Evolutionary conservation across 495 filamentous ascomycete species (phyloP).

Genomic region (Neurospora tetraspora): DNA sequence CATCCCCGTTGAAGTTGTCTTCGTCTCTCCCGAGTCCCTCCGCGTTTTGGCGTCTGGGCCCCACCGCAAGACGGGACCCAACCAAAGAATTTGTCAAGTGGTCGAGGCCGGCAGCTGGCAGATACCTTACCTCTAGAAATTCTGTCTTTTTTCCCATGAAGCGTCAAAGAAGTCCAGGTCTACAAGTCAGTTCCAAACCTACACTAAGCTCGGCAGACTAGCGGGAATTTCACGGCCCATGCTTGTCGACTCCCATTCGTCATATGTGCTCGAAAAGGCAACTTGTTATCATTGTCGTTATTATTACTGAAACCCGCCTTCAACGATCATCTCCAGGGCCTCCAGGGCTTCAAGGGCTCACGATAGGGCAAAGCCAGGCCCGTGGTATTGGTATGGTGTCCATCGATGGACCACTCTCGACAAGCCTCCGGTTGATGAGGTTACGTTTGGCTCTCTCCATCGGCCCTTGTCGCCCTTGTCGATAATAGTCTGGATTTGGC

Average conservation of each 20-base stretch:
- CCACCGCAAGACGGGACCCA: neutral
- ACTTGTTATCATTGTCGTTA: neutral
- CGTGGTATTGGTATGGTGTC: neutral
- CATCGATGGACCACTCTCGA: neutral
- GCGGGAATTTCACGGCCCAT: neutral
- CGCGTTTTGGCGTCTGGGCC: neutral
- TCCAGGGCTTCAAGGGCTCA: neutral
- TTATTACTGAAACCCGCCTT: neutral
- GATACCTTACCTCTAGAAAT: neutral
- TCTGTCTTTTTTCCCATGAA: neutral
- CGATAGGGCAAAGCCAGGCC: neutral
- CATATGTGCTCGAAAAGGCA: neutral
- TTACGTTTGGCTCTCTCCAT: neutral
- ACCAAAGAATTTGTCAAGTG: neutral
- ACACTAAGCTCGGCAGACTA: neutral
- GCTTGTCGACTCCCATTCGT: neutral
- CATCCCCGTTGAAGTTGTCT: neutral
- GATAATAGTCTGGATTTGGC: neutral
- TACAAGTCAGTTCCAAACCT: neutral
- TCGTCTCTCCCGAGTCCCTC: neutral
- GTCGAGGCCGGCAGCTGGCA: neutral
- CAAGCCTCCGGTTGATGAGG: neutral
- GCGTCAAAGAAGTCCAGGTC: neutral
- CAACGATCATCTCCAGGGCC: neutral
- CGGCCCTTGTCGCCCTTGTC: constrained; percentile 3